Evolutionary conservation across 495 filamentous ascomycete genomes (phyloP).

Genomic region (Hyaloscypha variabilis): DNA sequence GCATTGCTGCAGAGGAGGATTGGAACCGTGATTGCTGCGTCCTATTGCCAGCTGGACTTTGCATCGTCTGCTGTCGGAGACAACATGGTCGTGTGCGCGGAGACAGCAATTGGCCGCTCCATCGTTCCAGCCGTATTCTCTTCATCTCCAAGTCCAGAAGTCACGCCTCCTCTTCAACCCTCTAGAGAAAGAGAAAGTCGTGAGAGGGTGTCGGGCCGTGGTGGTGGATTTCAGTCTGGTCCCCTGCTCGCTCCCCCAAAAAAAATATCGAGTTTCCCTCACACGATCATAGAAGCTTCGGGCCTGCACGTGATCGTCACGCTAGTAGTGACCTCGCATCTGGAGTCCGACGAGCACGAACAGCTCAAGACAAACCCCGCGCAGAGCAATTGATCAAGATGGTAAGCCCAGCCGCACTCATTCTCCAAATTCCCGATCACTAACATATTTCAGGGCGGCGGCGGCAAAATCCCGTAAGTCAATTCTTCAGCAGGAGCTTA

Average conservation of each 20-base stretch:
- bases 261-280: conserved; percentile 34
- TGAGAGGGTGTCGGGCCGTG: conserved; percentile 33
- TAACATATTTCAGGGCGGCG: conserved; percentile 63
- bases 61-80: conserved; percentile 44
- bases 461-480: conserved; percentile 88
- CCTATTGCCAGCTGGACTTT: conserved; percentile 33
- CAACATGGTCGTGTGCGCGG: conserved; percentile 39
- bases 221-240: conserved; percentile 28
- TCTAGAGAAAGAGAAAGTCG: conserved; percentile 21
- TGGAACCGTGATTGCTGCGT: conserved; percentile 19
- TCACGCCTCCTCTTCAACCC: conserved; percentile 59
- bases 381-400: conserved; percentile 39
- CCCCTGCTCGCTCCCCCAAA: conserved; percentile 29
- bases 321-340: conserved; percentile 28
- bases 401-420: conserved; percentile 31
- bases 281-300: conserved; percentile 22
- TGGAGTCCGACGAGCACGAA: conserved; percentile 22
- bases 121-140: conserved; percentile 65
- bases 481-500: conserved; percentile 5
- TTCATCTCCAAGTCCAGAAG: conserved; percentile 67
- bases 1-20: conserved; percentile 22
- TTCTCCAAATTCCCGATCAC: conserved; percentile 24
- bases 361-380: conserved; percentile 29
- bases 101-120: conserved; percentile 70
- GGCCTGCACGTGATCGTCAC: conserved; percentile 22